Base-by-base conservation (phyloP, 2,329 filamentous ascomycete genomes). In the Xylaria sp. region DNA sequence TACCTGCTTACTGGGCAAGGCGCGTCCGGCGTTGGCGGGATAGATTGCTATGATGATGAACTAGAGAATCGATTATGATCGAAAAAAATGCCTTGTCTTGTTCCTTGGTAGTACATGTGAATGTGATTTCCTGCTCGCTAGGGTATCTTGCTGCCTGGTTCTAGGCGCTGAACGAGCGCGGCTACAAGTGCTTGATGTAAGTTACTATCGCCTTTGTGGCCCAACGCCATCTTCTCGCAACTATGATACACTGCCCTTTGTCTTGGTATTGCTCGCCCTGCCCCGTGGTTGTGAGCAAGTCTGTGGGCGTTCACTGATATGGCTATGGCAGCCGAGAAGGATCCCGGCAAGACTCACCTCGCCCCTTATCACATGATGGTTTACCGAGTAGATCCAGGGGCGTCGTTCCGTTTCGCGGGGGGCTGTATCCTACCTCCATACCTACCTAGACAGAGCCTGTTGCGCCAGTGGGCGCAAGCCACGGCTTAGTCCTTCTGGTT, bases 21-120 rank as follows among this genome's bases (percentile, higher is more conserved):
- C n/a, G 56, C 35, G 57, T 47, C 33, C 19, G 40, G 48, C n/a
- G 40, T 35, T 48, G 58, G 47, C 21, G 19, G 23, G 48, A 33
- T 40, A 29, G 10, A 48, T 46, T 29, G 21, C 35, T 46, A 43
- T 17, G 43, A 54, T 51, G 35, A 48, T 41, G 49, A 49, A 54
- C 54, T 21, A 27, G n/a, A n/a, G n/a, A 54, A 49, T 47, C 19
- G 19, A 41, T 47, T 29, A 46, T 19, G 19, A 46, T 17, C 13
- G 11, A n/a, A n/a, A 46, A n/a, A n/a, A n/a, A n/a, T n/a, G 15
- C 23, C 41, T 15, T 31, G 11, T 17, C n/a, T 46, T 46, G 10
- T n/a, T 44, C 17, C 8, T 15, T 43, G 23, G 13, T n/a, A n/a
- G n/a, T n/a, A n/a, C 41, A 48, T 8, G 35, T 21, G 13, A 7